Evolutionary conservation across 2,329 filamentous ascomycete species (phyloP), one percentile per base, ranked within the genome.

Genomic region (Fusarium humuli): DNA sequence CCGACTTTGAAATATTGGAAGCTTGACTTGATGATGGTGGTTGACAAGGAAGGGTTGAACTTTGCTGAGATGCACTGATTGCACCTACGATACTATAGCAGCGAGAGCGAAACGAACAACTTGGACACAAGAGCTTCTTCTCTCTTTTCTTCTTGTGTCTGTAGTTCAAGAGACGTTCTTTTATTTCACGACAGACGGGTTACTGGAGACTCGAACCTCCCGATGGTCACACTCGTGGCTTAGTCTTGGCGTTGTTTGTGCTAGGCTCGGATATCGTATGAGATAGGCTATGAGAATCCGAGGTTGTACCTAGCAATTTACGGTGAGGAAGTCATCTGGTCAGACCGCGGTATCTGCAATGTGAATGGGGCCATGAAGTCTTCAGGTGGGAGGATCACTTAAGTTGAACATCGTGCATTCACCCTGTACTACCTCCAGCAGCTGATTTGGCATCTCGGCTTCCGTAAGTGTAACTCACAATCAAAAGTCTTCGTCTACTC

Each of bases 191-290:
- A 32, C 11, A 41, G 44, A 12, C 22, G 44, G 42, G 41, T 40
- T 25, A 29, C 27, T 66, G 25, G 48, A 44, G 44, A 61, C 62
- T 66, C 42, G 62, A 66, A 44, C 27, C 54, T 61, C 20, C 55
- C 23, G 20, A 32, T 56, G 20, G 42, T 55, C 44, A 32, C 29
- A 49, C 55, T 27, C n/a, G 20, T 58, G 52, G 50, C 44, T 61
- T 12, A 4, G 14, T 60, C 32, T 47, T 56, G 40, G 55, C 62
- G 40, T 40, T 29, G 52, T 40, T 42, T 47, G 50, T 56, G 46
- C 34, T 27, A 23, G 29, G 22, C 8, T 16, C 5, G 23, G 25
- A 57, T 25, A n/a, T 27, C 12, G 12, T 18, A 40, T 14, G 23
- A 22, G 56, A 44, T 66, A 66, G 44, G 62, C 44, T 61, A 42